Base-by-base conservation (phyloP, 495 filamentous ascomycete genomes). In the Penicillium atrosanguineum region DNA sequence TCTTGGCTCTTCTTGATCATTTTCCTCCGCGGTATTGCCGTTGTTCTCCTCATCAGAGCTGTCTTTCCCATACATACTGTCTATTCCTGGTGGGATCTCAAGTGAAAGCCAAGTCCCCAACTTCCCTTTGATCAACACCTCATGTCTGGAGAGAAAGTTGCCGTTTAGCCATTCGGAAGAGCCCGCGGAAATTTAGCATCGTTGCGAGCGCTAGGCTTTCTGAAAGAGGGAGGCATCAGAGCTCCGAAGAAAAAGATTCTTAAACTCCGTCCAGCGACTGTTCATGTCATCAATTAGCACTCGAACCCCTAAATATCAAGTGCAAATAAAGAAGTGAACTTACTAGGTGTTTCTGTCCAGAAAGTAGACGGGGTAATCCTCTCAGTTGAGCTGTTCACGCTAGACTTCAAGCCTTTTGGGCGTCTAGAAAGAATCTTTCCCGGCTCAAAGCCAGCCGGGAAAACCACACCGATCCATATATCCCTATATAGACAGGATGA, bases 341-440 rank as follows among this genome's bases (percentile, higher is more conserved):
- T 43, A 65, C 62, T 31, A 60, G 36, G 40, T 49, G n/a, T 65
- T 65, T 16, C 53, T 36, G 1, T 47, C 56, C 1, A 60, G 62
- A 5, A 65, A 45, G 25, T 63, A 65, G 5, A 55, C 6, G 0
- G 62, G 43, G 28, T 65, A 65, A 0, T 26, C 60, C 53, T 8
- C 29, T 50, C 0, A 18, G 25, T 4, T 46, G 36, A 5, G 34
- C 50, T 0, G 2, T 21, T 60, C 62, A 65, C 1, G 12, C 19
- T 12, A 56, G 48, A 1, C 54, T 53, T 4, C 6, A 60, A 53
- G 0, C 41, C 45, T 7, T 46, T 37, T 3, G 60, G 53, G 3
- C 50, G 50, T 0, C 60, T 47, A 2, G 40, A 16, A n/a, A 55
- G 4, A 4, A 49, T 37, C 3, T 43, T 31, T 0, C 21, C 26